A percentile compares a stretch with the other conserved stretches of the same genome.
Conservation (phyloP, 768 basidiomycete species). For the Suillus placidus region DNA sequence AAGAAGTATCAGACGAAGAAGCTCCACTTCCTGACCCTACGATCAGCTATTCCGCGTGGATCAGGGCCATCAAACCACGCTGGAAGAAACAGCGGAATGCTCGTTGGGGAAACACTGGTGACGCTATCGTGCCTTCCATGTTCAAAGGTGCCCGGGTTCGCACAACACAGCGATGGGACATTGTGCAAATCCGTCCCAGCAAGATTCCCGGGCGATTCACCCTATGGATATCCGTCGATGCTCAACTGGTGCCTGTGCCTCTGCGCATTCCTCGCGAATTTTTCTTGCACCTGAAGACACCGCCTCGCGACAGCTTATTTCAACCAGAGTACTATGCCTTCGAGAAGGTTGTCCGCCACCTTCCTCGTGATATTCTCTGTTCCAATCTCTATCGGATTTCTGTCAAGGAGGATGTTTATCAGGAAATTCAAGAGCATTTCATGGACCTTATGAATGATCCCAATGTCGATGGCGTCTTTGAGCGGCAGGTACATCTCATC, state of each 20-base stretch:
- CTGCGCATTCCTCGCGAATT: slow-evolving; percentile 90
- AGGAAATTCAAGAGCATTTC: slow-evolving; percentile 87
- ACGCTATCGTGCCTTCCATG: slow-evolving; percentile 66
- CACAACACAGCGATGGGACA: slow-evolving; percentile 81
- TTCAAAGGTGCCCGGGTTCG: slow-evolving; percentile 64
- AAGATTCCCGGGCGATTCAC: slow-evolving; percentile 79
- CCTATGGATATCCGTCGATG: slow-evolving; percentile 85
- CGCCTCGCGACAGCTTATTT: slow-evolving; percentile 68
- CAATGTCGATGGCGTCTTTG: slow-evolving; percentile 93
- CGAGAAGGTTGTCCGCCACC: slow-evolving; percentile 72
- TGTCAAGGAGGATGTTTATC: slow-evolving; percentile 82
- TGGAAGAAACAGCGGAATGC: slow-evolving; percentile 70
- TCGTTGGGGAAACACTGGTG: slow-evolving; percentile 43
- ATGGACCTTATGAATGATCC: slow-evolving; percentile 91
- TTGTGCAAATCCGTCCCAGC: slow-evolving; percentile 85
- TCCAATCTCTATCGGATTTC: slow-evolving; percentile 81
- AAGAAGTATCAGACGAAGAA: slow-evolving; percentile 25
- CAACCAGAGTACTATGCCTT: slow-evolving; percentile 65
- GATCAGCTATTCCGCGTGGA: slow-evolving; percentile 72
- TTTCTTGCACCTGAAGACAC: slow-evolving; percentile 85
- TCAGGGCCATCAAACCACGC: slow-evolving; percentile 71
- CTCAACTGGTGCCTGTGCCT: slow-evolving; percentile 75
- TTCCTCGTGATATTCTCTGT: slow-evolving; percentile 80
- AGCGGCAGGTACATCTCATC: slow-evolving; percentile 69
- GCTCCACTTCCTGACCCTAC: slow-evolving; percentile 63